phyloP scores from a whole-genome alignment of 2,329 filamentous ascomycete species.

The Gliomastix tumulicola region DNA sequence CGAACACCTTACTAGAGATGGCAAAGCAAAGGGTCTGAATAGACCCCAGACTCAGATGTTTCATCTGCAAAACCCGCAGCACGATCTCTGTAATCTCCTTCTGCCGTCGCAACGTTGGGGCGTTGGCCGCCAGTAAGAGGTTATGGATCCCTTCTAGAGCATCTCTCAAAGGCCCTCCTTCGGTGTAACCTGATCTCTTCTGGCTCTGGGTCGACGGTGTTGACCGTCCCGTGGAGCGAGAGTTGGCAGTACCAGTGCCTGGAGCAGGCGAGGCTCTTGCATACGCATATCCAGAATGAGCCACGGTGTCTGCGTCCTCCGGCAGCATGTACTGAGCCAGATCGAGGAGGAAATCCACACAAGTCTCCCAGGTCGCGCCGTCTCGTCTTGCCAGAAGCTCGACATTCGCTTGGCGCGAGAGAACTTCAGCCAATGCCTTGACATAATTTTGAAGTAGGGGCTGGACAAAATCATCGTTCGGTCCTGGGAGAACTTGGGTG shows the following conservation, averaged over 20 bases:
- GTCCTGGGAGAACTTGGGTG: slow-evolving; percentile 60
- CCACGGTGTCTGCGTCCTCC: slow-evolving; percentile 28
- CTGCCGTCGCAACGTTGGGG: slow-evolving; percentile 53
- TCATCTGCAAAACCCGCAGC: slow-evolving; percentile 54
- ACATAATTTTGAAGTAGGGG: slow-evolving; percentile 71
- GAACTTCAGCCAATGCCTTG: slow-evolving; percentile 63
- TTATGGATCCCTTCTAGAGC: slow-evolving; percentile 56
- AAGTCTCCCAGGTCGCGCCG: slow-evolving; percentile 58
- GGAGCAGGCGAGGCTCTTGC: slow-evolving; percentile 33
- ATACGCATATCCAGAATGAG: slow-evolving; percentile 15
- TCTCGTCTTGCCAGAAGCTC: slow-evolving; percentile 62
- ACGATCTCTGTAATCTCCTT: slow-evolving; percentile 49
- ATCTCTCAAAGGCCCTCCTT: slow-evolving; percentile 25
- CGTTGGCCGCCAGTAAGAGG: slow-evolving; percentile 59
- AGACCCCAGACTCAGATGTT: slow-evolving; percentile 50
- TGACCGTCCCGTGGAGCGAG: slow-evolving; percentile 17
- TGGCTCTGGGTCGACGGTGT: slow-evolving; percentile 20
- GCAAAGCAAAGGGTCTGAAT: slow-evolving; percentile 69
- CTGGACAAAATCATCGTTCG: slow-evolving; percentile 56
- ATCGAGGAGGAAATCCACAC: slow-evolving; percentile 64
- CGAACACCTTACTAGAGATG: slow-evolving; percentile 65
- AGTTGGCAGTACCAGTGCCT: slow-evolving; percentile 16
- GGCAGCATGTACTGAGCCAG: slow-evolving; percentile 44
- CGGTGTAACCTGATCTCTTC: slow-evolving; percentile 14
- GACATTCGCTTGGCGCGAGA: slow-evolving; percentile 68